Evolutionary conservation across 805 yeast genomes (phyloP), one percentile per base, ranked within the genome.

Genomic region (Schwanniomyces yamadae): DNA sequence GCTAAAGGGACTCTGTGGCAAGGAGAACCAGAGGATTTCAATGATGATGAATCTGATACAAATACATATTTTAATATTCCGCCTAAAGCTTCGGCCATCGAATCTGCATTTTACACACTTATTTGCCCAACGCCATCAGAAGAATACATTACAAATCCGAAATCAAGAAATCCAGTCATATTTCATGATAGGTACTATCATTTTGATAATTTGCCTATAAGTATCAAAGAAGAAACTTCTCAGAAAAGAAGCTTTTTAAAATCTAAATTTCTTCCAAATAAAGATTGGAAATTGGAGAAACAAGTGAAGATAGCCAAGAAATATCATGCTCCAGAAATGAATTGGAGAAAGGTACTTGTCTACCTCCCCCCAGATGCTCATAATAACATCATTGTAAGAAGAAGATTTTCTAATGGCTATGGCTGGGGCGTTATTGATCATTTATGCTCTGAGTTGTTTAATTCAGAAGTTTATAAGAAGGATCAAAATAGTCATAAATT

Each of bases 361-460:
- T 54, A 57, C 34, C 50, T 69, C 14, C 73, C 72, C 0, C 72
- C 73, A 2, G 75, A 69, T 48, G 72, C 75, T 3, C 75, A 69
- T 45, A 69, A 67, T 44, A 69, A 68, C 41, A 69, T 69, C 5
- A 53, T 66, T 4, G 75, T 69, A 10, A 42, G 75, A 31, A 52
- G 75, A 34, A 41, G 71, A 22, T 69, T 69, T 47, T 53, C 69
- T 17, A 69, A 69, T 47, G 73, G 71, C 1, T 69, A 63, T 42
- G 75, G 75, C 7, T 69, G 75, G 75, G 71, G 71, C 1, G 72
- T 68, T 7, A 50, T 69, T 7, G 70, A 67, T 38, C 73, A 69
- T 42, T 46, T 69, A 28, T 57, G 63, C 28, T 55, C 50, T 14
- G 52, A 51, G 28, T 41, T 61, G 8, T 59, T 59, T 36, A 44